Conservation (phyloP, 2,329 filamentous ascomycete species). For the Phialocephala subalpina region DNA sequence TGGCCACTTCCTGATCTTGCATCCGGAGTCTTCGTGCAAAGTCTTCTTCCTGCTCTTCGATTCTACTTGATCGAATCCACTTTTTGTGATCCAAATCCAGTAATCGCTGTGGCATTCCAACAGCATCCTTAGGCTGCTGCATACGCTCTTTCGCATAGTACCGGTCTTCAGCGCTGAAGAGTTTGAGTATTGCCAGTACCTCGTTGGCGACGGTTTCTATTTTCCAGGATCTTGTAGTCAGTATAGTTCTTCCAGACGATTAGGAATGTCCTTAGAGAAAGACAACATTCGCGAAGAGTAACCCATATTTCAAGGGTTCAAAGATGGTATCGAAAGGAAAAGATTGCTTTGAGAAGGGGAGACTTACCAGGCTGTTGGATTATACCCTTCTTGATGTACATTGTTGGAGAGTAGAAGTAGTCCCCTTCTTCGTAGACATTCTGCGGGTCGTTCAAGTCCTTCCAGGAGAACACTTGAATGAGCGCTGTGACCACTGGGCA, state of each 20-base stretch:
- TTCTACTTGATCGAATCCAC: constrained; percentile 7
- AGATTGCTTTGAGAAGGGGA: too few species aligned
- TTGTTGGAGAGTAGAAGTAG: constrained; percentile 43
- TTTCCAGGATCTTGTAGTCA: too few species aligned
- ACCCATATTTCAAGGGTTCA: too few species aligned
- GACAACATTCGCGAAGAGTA: too few species aligned
- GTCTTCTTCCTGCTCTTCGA: constrained; percentile 2
- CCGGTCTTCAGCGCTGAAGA: constrained; percentile 6
- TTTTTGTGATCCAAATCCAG: constrained; percentile 11
- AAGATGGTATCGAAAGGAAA: too few species aligned
- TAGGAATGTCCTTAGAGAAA: too few species aligned
- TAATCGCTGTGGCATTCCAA: constrained; percentile 14
- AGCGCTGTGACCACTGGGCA: constrained; percentile 34
- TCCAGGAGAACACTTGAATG: not conserved
- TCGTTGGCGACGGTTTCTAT: not conserved
- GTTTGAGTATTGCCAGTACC: constrained; percentile 2
- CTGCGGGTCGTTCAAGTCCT: constrained; percentile 31
- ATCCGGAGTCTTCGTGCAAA: constrained; percentile 2
- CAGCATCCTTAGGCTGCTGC: constrained; percentile 11
- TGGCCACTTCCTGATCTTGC: constrained; percentile 3
- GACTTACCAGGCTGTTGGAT: not conserved
- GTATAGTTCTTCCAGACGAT: too few species aligned
- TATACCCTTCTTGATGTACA: constrained; percentile 40
- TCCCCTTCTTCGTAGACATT: constrained; percentile 40
- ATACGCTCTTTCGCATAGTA: constrained; percentile 19